Evolutionary conservation across 257 asterid genomes (phyloP), one percentile per base, ranked within the genome.

Genomic region (Lithospermum erythrorhizon): DNA sequence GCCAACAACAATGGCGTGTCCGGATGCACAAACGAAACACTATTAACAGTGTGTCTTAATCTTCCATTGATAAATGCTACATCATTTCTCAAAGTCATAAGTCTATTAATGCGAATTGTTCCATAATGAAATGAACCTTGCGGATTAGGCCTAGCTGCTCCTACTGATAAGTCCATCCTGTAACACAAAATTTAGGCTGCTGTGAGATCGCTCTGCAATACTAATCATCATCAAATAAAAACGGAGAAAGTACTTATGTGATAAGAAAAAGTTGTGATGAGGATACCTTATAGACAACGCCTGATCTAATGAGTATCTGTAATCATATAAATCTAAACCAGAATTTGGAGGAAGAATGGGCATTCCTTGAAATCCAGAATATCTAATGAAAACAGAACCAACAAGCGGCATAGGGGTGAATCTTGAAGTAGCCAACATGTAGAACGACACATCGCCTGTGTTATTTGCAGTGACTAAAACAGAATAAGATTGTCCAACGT

Each of bases 81-180:
- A 20, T 55, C 55, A 23, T 67, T 70, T 48, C 53, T 21, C 21
- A 72, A 47, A 37, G 65, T 10, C 41, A 76, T 62, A 14, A 17
- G 67, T 25, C 73, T 19, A 15, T 58, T 41, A 3, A 72, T 22
- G 16, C 61, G 59, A 37, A 72, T 72, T 29, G 20, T 55, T 54
- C 78, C 66, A 20, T 65, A 72, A 64, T 63, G 78, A 59, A 57
- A 76, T 21, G 78, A 55, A 16, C 81, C 78, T 61, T 76, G 81
- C 2, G 76, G 78, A 37, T 62, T 76, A 15, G 66, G 64, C 70
- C 81, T 29, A 5, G 76, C 61, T 66, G 76, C 73, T 29, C 73
- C 76, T 21, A 53, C 71, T 51, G 71, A 11, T 41, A 72, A 66
- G 59, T 76, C 78, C 63, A 63, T n/a, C 58, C 78, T 76, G 77